These are phyloP conservation scores for Fremontodendron californicum DNA, from an alignment of 345 rosid species.

Conservation along the genomic window DNA sequence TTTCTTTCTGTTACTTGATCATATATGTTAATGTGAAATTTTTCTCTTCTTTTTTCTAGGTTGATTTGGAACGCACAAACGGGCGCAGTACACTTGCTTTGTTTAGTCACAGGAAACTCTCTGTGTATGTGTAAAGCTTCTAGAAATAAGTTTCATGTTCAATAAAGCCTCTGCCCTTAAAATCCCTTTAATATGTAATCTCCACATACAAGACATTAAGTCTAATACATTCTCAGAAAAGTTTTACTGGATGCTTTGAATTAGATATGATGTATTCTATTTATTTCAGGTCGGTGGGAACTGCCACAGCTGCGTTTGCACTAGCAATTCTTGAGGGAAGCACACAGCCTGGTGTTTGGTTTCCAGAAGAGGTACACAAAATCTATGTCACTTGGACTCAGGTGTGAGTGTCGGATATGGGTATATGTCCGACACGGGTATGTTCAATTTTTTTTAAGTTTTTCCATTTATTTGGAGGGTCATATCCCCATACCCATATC, in stretches of 20 bases:
- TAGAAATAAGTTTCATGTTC: conserved; percentile 7
- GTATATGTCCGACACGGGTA: too few species aligned
- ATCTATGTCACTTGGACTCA: neutral
- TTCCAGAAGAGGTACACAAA: conserved; percentile 78
- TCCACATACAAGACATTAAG: neutral
- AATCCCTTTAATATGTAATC: neutral
- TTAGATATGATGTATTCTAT: neutral
- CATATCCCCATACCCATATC: neutral
- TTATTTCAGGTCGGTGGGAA: conserved; percentile 69
- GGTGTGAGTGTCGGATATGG: neutral
- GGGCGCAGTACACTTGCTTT: conserved; percentile 62
- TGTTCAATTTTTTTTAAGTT: too few species aligned
- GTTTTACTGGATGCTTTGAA: neutral
- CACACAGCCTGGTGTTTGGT: conserved; percentile 94
- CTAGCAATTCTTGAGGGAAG: conserved; percentile 87
- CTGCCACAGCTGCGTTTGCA: conserved; percentile 66
- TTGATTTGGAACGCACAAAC: conserved; percentile 81
- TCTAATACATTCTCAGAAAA: neutral
- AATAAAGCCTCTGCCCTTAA: neutral
- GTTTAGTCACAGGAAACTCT: conserved; percentile 75
- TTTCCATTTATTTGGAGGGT: too few species aligned
- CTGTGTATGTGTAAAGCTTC: conserved; percentile 47
- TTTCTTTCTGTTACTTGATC: conserved; percentile 5
- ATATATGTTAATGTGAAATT: neutral
- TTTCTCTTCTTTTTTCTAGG: conserved; percentile 34